phyloP scores from a whole-genome alignment of 805 yeast species.

The Kurtzmaniella fragi region DNA sequence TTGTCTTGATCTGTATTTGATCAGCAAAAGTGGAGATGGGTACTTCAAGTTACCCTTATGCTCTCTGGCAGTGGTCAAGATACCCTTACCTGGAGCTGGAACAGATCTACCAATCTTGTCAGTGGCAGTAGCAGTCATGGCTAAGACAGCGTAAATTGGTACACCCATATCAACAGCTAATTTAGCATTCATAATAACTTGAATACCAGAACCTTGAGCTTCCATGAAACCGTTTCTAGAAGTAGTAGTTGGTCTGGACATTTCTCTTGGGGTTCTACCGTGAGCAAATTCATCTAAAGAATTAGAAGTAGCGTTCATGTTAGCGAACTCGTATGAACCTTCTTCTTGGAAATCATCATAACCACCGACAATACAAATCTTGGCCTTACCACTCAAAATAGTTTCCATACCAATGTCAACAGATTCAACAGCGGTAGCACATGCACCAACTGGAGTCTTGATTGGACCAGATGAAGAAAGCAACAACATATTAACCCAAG shows the following conservation, averaged over 20 bases:
- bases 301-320: conserved; percentile 98
- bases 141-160: conserved; percentile 94
- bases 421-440: conserved; percentile 98
- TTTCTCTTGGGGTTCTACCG: conserved; percentile 97
- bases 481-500: conserved; percentile 98
- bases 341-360: conserved; percentile 99
- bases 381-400: conserved; percentile 88
- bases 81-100: conserved; percentile 99
- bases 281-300: conserved; percentile 81
- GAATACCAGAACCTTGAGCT: conserved; percentile 98
- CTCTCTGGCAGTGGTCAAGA: conserved; percentile 96
- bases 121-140: conserved; percentile 92
- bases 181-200: conserved; percentile 91
- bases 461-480: conserved; percentile 97
- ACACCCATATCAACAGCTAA: conserved; percentile 97
- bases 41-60: conserved; percentile 74
- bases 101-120: conserved; percentile 98
- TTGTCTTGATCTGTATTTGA: conserved; percentile 92
- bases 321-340: conserved; percentile 95
- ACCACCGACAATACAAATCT: conserved; percentile 97
- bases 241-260: conserved; percentile 98
- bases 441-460: conserved; percentile 99
- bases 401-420: conserved; percentile 95
- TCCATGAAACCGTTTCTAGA: conserved; percentile 98
- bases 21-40: conserved; percentile 76